Percentiles rank a stretch among this genome's conserved stretches.
phyloP scores from a whole-genome alignment of 495 filamentous ascomycete species.

The Trichoderma asperelloides region DNA sequence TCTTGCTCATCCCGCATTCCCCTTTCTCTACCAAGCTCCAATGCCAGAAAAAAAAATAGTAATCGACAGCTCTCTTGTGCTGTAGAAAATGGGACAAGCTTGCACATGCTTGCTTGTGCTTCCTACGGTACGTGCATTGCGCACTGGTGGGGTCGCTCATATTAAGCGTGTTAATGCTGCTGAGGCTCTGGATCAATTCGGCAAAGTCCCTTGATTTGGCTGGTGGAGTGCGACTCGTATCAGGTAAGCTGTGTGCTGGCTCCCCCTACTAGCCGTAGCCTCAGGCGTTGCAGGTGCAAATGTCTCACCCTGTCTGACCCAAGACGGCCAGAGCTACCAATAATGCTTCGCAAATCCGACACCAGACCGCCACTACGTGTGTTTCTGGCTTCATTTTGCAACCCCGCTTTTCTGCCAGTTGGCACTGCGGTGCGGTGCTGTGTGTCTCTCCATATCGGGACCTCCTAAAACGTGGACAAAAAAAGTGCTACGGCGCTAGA shows the following conservation, averaged over 20 bases:
- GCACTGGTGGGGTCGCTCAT: neutral
- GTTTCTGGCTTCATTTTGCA: neutral
- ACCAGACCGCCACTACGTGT: neutral
- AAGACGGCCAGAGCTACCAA: neutral
- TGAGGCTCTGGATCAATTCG: no score
- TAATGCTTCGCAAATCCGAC: neutral
- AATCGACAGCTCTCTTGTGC: no score
- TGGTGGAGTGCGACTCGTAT: no score
- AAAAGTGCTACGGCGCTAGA: neutral
- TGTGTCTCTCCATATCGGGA: constrained; percentile 1
- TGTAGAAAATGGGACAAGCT: neutral
- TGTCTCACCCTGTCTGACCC: neutral
- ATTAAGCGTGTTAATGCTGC: neutral
- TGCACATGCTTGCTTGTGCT: neutral
- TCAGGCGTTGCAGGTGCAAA: neutral
- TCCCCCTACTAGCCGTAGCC: neutral
- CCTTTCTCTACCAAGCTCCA: no score
- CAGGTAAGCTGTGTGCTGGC: no score
- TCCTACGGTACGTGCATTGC: neutral
- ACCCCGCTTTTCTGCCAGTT: constrained; percentile 5
- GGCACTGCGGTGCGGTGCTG: neutral
- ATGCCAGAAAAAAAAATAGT: no score
- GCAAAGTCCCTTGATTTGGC: no score
- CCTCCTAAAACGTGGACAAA: neutral
- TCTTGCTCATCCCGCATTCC: no score